Evolutionary conservation across 2,329 filamentous ascomycete genomes (phyloP), one percentile per base, ranked within the genome.

Genomic region (Curvularia sp.): DNA sequence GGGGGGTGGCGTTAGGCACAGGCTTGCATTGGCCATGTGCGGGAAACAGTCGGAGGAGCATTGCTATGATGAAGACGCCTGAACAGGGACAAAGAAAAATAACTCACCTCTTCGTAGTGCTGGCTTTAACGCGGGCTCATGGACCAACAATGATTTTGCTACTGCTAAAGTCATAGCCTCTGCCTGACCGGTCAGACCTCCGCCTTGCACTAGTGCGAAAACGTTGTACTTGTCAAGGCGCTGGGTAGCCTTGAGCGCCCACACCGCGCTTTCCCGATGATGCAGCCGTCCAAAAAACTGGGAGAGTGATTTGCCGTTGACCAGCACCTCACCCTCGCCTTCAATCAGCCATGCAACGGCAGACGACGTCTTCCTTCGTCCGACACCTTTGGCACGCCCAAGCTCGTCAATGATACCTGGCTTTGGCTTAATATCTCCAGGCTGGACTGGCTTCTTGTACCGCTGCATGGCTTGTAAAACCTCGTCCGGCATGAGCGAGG

Each of bases 211-310:
- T 49, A 91, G 80, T 52, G 89, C 93, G 89, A 92, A 99, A 3
- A 97, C 87, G 73, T 99, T 99, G 83, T 99, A 99, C 79, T 97
- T 98, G 82, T 97, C 93, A 64, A 96, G 79, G 63, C 95, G 84
- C 42, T 90, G 83, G 23, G 93, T 96, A 49, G 87, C 85, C 71
- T 93, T 92, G 72, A 99, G 79, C 7, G 94, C 88, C 94, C 94
- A 99, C 3, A 97, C 81, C 2, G 92, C 94, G 74, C 92, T 97
- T 81, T 98, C 95, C 42, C 95, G 88, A 78, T 99, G 94, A 76
- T 99, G 94, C 49, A 97, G 79, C 34, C 95, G 88, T 32, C 89
- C 91, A 77, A 99, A 99, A 21, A 87, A 88, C 49, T 95, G 86
- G 49, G 85, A 86, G 55, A 99, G 81, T n/a, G 86, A 87, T 80